These are phyloP conservation scores for Trichophaea hybrida DNA, from an alignment of 2,329 filamentous ascomycete genomes.

Conservation along the genomic window DNA sequence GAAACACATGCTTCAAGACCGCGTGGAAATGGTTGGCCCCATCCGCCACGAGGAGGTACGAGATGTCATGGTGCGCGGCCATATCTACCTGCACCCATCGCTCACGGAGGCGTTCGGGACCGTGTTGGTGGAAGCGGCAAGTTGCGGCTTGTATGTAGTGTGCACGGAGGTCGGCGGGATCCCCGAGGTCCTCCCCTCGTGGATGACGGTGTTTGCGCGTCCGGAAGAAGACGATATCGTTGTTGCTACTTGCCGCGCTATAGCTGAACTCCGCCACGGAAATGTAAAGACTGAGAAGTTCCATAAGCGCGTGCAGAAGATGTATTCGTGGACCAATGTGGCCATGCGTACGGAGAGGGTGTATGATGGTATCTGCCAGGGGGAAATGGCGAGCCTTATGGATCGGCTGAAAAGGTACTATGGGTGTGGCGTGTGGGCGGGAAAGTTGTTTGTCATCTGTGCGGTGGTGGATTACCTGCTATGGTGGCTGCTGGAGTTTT, in stretches of 20 bases:
- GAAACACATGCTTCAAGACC: constrained; percentile 81
- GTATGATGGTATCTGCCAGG: constrained; percentile 81
- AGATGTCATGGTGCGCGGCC: constrained; percentile 91
- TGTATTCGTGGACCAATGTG: constrained; percentile 98
- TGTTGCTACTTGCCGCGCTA: constrained; percentile 73
- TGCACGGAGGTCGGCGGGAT: constrained; percentile 94
- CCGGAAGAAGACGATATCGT: constrained; percentile 95
- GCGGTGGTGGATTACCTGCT: constrained; percentile 88
- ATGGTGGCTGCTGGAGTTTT: constrained; percentile 60
- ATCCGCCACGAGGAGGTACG: constrained; percentile 92
- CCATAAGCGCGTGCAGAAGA: constrained; percentile 90
- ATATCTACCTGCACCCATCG: constrained; percentile 91
- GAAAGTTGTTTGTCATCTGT: constrained; percentile 90
- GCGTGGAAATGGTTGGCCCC: constrained; percentile 80
- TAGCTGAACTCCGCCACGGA: constrained; percentile 69
- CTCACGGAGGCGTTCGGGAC: constrained; percentile 95
- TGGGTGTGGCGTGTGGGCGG: constrained; percentile 95
- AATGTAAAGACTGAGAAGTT: constrained; percentile 85
- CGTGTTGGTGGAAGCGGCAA: constrained; percentile 92
- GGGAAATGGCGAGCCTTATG: constrained; percentile 81
- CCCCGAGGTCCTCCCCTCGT: constrained; percentile 81
- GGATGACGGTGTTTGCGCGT: constrained; percentile 96
- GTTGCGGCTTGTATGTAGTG: constrained; percentile 89
- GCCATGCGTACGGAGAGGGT: constrained; percentile 86
- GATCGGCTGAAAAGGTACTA: constrained; percentile 93